These are phyloP conservation scores for Podospora didyma DNA, from an alignment of 495 filamentous ascomycete species.

Conservation along the genomic window DNA sequence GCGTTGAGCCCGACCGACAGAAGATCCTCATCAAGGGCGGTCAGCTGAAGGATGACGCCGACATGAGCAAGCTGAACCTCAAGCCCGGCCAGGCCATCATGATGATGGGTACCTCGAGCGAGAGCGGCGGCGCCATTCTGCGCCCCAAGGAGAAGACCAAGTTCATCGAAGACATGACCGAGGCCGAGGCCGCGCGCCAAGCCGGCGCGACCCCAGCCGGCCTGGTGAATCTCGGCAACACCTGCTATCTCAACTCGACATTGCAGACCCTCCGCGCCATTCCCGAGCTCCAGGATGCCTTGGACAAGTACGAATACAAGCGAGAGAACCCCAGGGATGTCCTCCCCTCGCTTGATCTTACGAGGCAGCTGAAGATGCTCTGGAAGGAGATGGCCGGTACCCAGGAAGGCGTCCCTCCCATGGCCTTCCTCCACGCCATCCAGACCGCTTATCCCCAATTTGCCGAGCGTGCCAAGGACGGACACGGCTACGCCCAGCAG, in stretches of 20 bases:
- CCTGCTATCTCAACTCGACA: constrained; percentile 97
- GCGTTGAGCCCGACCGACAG: constrained; percentile 92
- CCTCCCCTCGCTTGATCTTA: constrained; percentile 63
- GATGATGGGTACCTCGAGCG: constrained; percentile 92
- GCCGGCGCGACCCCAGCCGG: constrained; percentile 86
- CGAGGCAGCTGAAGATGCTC: constrained; percentile 73
- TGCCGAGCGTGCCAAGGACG: constrained; percentile 75
- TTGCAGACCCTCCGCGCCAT: constrained; percentile 84
- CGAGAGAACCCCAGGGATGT: constrained; percentile 1
- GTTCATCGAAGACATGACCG: constrained; percentile 97
- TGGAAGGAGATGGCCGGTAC: constrained; percentile 94
- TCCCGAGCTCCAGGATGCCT: constrained; percentile 83
- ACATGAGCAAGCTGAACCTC: constrained; percentile 74
- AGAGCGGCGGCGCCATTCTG: constrained; percentile 55
- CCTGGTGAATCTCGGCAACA: constrained; percentile 90
- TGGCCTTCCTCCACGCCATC: constrained; percentile 80
- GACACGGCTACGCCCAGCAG: constrained; percentile 86
- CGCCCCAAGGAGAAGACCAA: constrained; percentile 78
- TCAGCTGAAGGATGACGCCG: constrained; percentile 91
- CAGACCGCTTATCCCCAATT: constrained; percentile 89
- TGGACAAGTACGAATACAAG: constrained; percentile 60
- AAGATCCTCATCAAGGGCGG: constrained; percentile 93
- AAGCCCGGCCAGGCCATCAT: constrained; percentile 86
- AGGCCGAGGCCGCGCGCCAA: constrained; percentile 79
- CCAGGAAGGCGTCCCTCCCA: constrained; percentile 79